Evolutionary conservation across 1,139 yeast genomes (phyloP).

Genomic region (Pichia sp.): DNA sequence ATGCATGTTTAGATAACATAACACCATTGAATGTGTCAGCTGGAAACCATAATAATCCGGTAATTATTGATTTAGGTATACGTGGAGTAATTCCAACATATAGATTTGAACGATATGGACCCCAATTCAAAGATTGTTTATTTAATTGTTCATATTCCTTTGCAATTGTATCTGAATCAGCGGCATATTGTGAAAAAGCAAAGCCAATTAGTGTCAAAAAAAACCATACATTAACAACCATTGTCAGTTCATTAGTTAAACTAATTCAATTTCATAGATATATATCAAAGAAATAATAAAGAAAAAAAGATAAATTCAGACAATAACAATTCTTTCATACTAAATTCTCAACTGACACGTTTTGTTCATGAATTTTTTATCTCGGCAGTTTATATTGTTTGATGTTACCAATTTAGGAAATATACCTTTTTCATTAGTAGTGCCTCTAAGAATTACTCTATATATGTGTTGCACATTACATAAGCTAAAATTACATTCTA

Average conservation of each 20-base stretch:
- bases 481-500: not conserved
- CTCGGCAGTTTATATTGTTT: too few species aligned
- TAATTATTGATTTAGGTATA: constrained; percentile 64
- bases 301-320: too few species aligned
- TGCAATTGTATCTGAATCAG: constrained; percentile 5
- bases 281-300: too few species aligned
- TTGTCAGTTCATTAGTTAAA: too few species aligned
- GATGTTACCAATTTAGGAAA: too few species aligned
- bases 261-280: too few species aligned
- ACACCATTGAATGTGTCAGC: constrained; percentile 54
- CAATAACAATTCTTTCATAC: not conserved
- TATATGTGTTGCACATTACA: not conserved
- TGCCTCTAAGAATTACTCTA: too few species aligned
- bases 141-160: constrained; percentile 29
- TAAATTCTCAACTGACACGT: not conserved
- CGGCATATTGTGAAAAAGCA: not conserved
- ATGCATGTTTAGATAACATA: constrained; percentile 65
- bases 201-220: not conserved
- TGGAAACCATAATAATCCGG: constrained; percentile 90
- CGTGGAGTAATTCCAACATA: constrained; percentile 85
- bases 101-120: constrained; percentile 83
- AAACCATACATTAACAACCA: not conserved
- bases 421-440: too few species aligned
- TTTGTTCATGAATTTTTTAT: too few species aligned
- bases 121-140: constrained; percentile 64